A percentile compares a stretch with the other conserved stretches of the same genome.
phyloP scores from a whole-genome alignment of 2,329 filamentous ascomycete genomes.

The Sarocladium brachiariae region DNA sequence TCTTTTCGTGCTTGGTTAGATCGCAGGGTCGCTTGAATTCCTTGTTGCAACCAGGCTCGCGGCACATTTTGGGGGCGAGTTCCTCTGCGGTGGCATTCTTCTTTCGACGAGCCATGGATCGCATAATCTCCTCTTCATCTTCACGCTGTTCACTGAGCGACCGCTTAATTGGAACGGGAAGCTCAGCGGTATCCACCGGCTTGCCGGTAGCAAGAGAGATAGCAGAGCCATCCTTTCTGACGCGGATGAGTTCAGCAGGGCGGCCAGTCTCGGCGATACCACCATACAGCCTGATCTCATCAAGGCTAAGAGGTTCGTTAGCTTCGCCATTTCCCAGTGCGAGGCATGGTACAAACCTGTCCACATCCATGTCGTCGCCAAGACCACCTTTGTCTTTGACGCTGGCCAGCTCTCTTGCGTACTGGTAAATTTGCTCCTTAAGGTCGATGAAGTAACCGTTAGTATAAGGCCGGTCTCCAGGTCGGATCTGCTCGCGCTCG shows the following conservation, averaged over 20 bases:
- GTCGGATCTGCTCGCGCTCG: constrained; percentile 79
- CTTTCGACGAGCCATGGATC: constrained; percentile 93
- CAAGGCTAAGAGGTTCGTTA: constrained; percentile 32
- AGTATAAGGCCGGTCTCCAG: constrained; percentile 83
- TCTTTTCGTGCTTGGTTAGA: constrained; percentile 96
- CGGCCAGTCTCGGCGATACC: constrained; percentile 76
- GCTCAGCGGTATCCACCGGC: constrained; percentile 49
- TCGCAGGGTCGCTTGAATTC: constrained; percentile 97
- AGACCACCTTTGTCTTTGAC: constrained; percentile 60
- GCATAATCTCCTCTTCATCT: constrained; percentile 75
- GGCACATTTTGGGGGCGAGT: constrained; percentile 71
- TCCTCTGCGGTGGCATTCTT: constrained; percentile 86
- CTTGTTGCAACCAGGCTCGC: constrained; percentile 71
- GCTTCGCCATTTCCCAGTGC: constrained; percentile 20
- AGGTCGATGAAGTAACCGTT: constrained; percentile 96
- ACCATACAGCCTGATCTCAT: constrained; percentile 73
- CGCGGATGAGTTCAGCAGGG: constrained; percentile 75
- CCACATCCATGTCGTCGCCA: constrained; percentile 50
- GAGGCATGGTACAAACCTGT: constrained; percentile 42
- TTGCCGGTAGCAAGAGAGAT: constrained; percentile 70
- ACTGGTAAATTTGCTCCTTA: constrained; percentile 84
- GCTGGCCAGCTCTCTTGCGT: constrained; percentile 76
- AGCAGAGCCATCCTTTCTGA: constrained; percentile 71
- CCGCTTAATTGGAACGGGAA: constrained; percentile 52
- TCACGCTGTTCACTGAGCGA: constrained; percentile 63